Percentiles rank a stretch among this genome's conserved stretches.
phyloP scores from a whole-genome alignment of 768 basidiomycete genomes.

The Mycena pura region DNA sequence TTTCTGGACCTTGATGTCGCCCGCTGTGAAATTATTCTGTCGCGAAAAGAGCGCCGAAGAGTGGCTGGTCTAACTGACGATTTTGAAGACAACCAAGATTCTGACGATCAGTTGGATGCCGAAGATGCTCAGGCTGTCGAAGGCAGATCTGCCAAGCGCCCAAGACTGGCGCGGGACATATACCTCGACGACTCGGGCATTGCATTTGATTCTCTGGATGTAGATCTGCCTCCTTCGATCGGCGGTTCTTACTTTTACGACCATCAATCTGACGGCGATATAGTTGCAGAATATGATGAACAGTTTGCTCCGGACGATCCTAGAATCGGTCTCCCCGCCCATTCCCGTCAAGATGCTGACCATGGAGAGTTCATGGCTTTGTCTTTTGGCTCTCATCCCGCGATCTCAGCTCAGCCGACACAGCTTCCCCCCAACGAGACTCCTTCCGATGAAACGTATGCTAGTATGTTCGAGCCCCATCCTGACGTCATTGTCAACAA shows the following conservation, averaged over 20 bases:
- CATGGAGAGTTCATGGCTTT: conserved; percentile 25
- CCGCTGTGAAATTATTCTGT: conserved; percentile 46
- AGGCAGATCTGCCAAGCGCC: conserved; percentile 24
- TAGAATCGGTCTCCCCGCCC: background rate
- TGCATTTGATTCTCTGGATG: conserved; percentile 13
- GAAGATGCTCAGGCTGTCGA: background rate
- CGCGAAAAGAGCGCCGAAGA: conserved; percentile 47
- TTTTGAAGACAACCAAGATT: conserved; percentile 6
- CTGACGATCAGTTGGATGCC: background rate
- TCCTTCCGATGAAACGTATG: conserved; percentile 14
- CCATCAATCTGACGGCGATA: background rate
- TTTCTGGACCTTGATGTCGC: conserved; percentile 8
- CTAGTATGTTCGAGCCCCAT: conserved; percentile 18
- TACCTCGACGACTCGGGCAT: conserved; percentile 33
- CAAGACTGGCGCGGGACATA: conserved; percentile 18
- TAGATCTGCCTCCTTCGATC: background rate
- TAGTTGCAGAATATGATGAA: background rate
- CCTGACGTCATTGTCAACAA: conserved; percentile 19
- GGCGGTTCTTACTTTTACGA: background rate
- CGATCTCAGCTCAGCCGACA: conserved; percentile 12
- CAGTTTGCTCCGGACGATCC: background rate
- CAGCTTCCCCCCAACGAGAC: conserved; percentile 10
- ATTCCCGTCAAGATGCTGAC: conserved; percentile 13
- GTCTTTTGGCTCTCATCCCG: conserved; percentile 26
- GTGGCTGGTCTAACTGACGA: conserved; percentile 25